These are phyloP conservation scores for Flaveria brownii DNA, from an alignment of 129 eudicot species.

Conservation along the genomic window DNA sequence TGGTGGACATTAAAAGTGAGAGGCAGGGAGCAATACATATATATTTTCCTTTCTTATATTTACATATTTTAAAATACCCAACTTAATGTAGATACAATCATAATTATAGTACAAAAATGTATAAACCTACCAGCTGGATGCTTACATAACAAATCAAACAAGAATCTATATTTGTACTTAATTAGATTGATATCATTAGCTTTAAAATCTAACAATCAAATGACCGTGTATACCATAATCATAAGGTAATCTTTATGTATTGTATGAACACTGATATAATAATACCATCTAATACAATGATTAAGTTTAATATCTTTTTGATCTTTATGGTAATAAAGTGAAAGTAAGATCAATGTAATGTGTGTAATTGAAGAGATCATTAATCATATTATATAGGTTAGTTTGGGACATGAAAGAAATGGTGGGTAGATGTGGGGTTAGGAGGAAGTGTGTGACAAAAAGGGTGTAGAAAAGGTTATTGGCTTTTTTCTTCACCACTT, in stretches of 20 bases:
- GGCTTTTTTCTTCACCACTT: conserved; percentile 56
- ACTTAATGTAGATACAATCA: not conserved
- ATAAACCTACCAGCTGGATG: not conserved
- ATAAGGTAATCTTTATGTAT: conserved; percentile 3
- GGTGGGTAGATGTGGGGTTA: conserved; percentile 58
- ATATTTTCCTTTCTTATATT: no score
- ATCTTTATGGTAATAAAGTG: conserved; percentile 41
- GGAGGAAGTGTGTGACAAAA: conserved; percentile 40
- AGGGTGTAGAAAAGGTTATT: conserved; percentile 56
- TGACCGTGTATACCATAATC: not conserved
- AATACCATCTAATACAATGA: conserved; percentile 9
- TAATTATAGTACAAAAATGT: not conserved
- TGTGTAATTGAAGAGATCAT: conserved; percentile 81
- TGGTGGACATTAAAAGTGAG: no score
- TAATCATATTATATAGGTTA: conserved; percentile 51
- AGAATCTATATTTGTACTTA: not conserved
- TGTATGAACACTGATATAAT: not conserved
- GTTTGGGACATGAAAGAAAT: conserved; percentile 54
- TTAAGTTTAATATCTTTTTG: conserved; percentile 9
- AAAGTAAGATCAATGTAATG: conserved; percentile 56
- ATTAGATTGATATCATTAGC: not conserved
- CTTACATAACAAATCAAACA: not conserved
- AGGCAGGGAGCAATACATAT: no score
- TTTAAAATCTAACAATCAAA: not conserved
- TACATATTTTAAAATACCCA: no score